Evolutionary conservation across 192 early-diverging fungal species (phyloP).

Genomic region (Coemansia erecta): DNA sequence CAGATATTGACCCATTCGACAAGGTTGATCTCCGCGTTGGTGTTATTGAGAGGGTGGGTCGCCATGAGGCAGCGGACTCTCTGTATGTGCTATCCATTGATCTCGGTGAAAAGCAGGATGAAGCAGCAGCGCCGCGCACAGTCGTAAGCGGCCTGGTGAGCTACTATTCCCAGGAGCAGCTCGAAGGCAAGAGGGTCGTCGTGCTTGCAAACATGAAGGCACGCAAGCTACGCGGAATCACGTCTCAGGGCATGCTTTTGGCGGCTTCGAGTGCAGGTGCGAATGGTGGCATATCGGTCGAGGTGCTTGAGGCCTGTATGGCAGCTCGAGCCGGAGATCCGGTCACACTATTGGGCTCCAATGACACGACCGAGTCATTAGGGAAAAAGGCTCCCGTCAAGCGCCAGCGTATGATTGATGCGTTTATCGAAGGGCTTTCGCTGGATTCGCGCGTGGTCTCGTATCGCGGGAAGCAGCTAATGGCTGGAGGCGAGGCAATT

Average conservation of each 20-base stretch:
- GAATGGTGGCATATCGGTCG: constrained; percentile 1
- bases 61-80: constrained; percentile 21
- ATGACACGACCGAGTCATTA: neutral
- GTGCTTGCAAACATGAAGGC: constrained; percentile 39
- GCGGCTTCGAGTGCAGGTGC: constrained; percentile 12
- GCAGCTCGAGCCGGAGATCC: constrained; percentile 15
- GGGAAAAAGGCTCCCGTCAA: constrained; percentile 13
- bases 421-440: constrained; percentile 10
- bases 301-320: constrained; percentile 28
- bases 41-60: constrained; percentile 8
- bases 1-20: constrained; percentile 15
- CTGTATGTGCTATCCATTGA: constrained; percentile 28
- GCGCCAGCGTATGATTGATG: constrained; percentile 14
- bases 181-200: constrained; percentile 14
- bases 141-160: constrained; percentile 31
- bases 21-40: constrained; percentile 25
- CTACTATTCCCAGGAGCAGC: constrained; percentile 25
- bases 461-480: constrained; percentile 13
- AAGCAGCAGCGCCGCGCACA: constrained; percentile 6
- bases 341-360: neutral
- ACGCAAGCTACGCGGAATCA: constrained; percentile 28
- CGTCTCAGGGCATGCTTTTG: constrained; percentile 36
- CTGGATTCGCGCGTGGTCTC: constrained; percentile 12
- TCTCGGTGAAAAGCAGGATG: constrained; percentile 13
- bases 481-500: constrained; percentile 8